These are phyloP conservation scores for Penicillium robsamsonii DNA, from an alignment of 495 filamentous ascomycete species.

Conservation along the genomic window DNA sequence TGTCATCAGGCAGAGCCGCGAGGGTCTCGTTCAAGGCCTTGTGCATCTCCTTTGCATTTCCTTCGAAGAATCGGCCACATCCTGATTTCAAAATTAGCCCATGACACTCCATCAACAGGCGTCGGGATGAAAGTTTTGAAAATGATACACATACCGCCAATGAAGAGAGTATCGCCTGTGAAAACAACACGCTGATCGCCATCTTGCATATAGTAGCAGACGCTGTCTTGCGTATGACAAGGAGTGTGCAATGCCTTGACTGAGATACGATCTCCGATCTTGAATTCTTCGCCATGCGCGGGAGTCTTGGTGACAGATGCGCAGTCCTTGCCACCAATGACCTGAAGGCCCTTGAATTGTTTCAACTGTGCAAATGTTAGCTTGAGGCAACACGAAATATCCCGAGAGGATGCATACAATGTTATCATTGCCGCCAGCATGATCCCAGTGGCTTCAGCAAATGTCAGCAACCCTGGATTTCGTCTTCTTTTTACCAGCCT, in stretches of 20 bases:
- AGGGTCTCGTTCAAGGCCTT: conserved; percentile 84
- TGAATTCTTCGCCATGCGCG: conserved; percentile 71
- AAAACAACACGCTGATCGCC: conserved; percentile 79
- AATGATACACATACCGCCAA: conserved; percentile 62
- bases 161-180: conserved; percentile 94
- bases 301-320: conserved; percentile 73
- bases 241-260: conserved; percentile 93
- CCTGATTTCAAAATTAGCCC: conserved; percentile 45
- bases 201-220: conserved; percentile 88
- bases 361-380: conserved; percentile 56
- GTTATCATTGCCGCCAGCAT: conserved; percentile 86
- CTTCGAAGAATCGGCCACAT: conserved; percentile 97
- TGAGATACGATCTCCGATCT: conserved; percentile 73
- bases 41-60: conserved; percentile 87
- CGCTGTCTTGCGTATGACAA: conserved; percentile 97
- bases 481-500: background rate
- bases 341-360: conserved; percentile 60
- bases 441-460: conserved; percentile 77
- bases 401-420: conserved; percentile 50
- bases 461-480: conserved; percentile 4
- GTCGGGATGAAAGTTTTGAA: background rate
- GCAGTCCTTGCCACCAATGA: conserved; percentile 90
- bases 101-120: background rate
- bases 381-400: background rate
- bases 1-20: conserved; percentile 80